Evolutionary conservation across 148 eudicot genomes (phyloP), one percentile per base, ranked within the genome.

Genomic region (Polygonum aviculare): DNA sequence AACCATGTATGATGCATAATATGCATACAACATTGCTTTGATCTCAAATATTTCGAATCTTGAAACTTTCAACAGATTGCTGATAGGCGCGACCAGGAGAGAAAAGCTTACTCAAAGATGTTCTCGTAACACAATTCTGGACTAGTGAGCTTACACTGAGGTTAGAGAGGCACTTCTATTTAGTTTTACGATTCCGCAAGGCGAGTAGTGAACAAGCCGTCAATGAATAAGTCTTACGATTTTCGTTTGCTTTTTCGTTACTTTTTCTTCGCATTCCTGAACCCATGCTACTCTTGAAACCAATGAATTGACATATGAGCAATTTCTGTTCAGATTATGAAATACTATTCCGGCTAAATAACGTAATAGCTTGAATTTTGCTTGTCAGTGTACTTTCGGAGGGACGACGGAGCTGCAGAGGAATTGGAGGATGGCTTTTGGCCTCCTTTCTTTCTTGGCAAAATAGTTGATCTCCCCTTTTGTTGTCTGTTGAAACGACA

Each of bases 71-170:
- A 67, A 75, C 87, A 93, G 98, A 83, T 93, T 82, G 79, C 87
- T 57, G 87, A 89, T 67, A 84, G 92, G 81, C 87, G 83, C 49
- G 80, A 86, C 65, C 86, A 79, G 80, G 92, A 89, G 87, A 89
- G 79, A 75, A 87, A 84, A 78, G 90, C 96, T 19, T 93, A 77
- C 78, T 76, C 82, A 2, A 84, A 74, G 83, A 86, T 88, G 91
- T 86, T 88, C 75, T 78, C 60, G 50, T 85, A 81, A 40, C 63
- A n/a, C 52, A 9, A 33, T 41, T 72, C 22, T 45, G 22, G 10
- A 71, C 74, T 40, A 39, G 2, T 40, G 10, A 38, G 31, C 35
- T 16, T 72, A 72, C 26, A 33, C 21, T 41, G 54, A 72, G 36
- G 15, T 26, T 15, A 15, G 21, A 51, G 36, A 60, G 15, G 38